phyloP scores from a whole-genome alignment of 768 basidiomycete genomes.

The Cantharellus anzutake region DNA sequence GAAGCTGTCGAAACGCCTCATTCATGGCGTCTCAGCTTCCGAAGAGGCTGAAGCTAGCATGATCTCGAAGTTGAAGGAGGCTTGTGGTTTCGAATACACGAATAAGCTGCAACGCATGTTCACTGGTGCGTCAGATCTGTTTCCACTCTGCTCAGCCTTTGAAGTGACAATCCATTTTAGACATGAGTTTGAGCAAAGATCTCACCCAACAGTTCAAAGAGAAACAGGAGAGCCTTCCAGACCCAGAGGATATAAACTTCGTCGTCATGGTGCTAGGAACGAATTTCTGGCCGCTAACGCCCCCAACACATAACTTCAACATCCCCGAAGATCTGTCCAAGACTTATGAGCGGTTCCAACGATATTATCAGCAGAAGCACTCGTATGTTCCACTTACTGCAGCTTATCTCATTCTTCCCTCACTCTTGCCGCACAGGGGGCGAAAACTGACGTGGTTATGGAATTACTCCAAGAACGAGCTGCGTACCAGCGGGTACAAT shows the following conservation, averaged over 20 bases:
- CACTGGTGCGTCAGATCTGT: slow-evolving; percentile 35
- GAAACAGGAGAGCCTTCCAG: slow-evolving; percentile 69
- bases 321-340: slow-evolving; percentile 76
- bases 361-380: slow-evolving; percentile 87
- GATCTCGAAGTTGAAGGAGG: slow-evolving; percentile 94
- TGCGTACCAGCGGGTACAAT: slow-evolving; percentile 78
- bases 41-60: slow-evolving; percentile 95
- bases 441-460: slow-evolving; percentile 96
- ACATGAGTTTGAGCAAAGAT: slow-evolving; percentile 91
- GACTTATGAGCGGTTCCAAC: slow-evolving; percentile 79
- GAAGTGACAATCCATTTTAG: slow-evolving; percentile 21
- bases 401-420: not conserved
- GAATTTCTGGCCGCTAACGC: slow-evolving; percentile 86
- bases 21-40: slow-evolving; percentile 77
- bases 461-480: slow-evolving; percentile 95
- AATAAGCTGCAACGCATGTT: slow-evolving; percentile 96
- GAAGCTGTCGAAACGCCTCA: slow-evolving; percentile 80
- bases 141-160: not conserved
- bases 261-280: slow-evolving; percentile 86
- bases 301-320: slow-evolving; percentile 68
- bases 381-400: slow-evolving; percentile 20
- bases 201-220: slow-evolving; percentile 89
- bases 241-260: slow-evolving; percentile 62
- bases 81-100: slow-evolving; percentile 92
- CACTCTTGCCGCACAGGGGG: slow-evolving; percentile 22